A percentile compares a stretch with the other conserved stretches of the same genome.
Conservation (phyloP, 2,329 filamentous ascomycete genomes). For the Fusarium sp. region DNA sequence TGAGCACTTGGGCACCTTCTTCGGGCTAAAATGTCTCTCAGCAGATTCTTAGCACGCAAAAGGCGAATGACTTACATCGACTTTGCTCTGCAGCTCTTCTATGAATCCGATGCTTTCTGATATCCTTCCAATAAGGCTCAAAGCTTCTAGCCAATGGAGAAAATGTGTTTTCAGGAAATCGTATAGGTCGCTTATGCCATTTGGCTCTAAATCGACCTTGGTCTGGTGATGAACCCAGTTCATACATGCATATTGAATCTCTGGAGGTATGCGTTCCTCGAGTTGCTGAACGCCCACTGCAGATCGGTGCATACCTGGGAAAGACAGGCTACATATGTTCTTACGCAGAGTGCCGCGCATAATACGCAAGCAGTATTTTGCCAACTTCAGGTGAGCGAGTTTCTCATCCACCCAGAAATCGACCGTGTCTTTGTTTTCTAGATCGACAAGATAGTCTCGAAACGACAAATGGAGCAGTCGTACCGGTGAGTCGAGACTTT, state of each 20-base stretch:
- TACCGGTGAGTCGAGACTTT: conserved; percentile 16
- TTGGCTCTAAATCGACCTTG: too few relatives aligned
- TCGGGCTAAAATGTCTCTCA: background rate
- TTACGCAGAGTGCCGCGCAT: background rate
- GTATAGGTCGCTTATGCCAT: too few relatives aligned
- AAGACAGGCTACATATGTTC: background rate
- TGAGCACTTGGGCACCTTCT: background rate
- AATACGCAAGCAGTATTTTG: background rate
- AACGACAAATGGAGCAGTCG: conserved; percentile 23
- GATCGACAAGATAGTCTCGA: background rate
- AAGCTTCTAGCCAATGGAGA: conserved; percentile 58
- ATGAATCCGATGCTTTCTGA: conserved; percentile 23
- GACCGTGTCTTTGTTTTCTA: background rate
- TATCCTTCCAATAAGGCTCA: conserved; percentile 51
- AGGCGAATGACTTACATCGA: background rate
- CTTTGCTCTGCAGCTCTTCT: background rate
- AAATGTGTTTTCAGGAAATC: too few relatives aligned
- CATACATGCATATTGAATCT: background rate
- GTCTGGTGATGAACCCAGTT: background rate
- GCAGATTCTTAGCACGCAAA: background rate
- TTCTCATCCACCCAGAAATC: background rate
- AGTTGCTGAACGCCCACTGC: fast-evolving
- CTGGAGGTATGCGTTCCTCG: background rate
- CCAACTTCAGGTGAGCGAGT: background rate
- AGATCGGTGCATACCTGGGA: background rate